phyloP scores from a whole-genome alignment of 129 eudicot species.

The Saussurea involucrata region DNA sequence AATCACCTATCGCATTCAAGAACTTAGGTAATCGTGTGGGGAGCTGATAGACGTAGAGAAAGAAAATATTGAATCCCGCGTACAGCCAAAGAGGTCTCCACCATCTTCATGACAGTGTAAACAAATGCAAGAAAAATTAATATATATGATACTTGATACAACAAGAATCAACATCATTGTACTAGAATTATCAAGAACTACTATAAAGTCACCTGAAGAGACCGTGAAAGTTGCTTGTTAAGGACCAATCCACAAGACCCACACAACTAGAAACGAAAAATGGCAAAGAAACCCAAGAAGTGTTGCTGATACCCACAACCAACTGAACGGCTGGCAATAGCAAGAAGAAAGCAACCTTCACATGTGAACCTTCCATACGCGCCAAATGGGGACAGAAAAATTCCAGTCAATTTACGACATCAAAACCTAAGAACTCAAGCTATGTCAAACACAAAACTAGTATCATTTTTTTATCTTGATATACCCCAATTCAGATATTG shows the following conservation, averaged over 20 bases:
- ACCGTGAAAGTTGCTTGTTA: conserved; percentile 94
- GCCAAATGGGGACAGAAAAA: conserved; percentile 14
- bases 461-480: neutral
- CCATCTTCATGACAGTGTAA: conserved; percentile 58
- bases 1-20: conserved; percentile 47
- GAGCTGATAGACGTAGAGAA: conserved; percentile 79
- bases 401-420: conserved; percentile 16
- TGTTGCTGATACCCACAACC: conserved; percentile 83
- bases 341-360: conserved; percentile 81
- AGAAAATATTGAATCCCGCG: conserved; percentile 65
- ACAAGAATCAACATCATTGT: conserved; percentile 12
- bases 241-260: conserved; percentile 94
- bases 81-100: conserved; percentile 92
- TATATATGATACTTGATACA: neutral
- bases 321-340: conserved; percentile 83
- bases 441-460: neutral
- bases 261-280: conserved; percentile 93
- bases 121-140: conserved; percentile 26
- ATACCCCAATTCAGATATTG: neutral
- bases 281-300: conserved; percentile 97
- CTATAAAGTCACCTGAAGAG: conserved; percentile 68
- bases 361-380: conserved; percentile 62
- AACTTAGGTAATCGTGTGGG: conserved; percentile 54
- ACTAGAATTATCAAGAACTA: conserved; percentile 1
- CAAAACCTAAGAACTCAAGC: neutral